phyloP scores from a whole-genome alignment of 331 rosid genomes.

The Quercus tomentella region DNA sequence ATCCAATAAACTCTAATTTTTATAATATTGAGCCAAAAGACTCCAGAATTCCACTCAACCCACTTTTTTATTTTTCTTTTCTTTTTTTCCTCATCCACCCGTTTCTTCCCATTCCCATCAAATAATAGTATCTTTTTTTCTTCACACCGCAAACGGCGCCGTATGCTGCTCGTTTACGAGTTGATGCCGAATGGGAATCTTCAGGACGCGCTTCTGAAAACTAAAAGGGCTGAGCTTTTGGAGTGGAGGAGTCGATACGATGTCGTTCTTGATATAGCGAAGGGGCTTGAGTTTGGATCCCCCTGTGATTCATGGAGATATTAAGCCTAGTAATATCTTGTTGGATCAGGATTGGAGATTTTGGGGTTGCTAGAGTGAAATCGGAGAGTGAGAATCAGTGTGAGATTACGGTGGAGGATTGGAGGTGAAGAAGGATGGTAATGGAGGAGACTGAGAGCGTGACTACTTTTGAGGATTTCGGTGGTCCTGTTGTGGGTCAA shows the following conservation, averaged over 20 bases:
- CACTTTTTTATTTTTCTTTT: too few relatives aligned
- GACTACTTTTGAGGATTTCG: too few relatives aligned
- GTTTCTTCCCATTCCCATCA: too few relatives aligned
- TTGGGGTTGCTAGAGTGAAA: conserved; percentile 78
- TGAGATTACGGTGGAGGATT: conserved; percentile 28
- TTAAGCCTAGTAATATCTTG: conserved; percentile 84
- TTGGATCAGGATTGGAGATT: conserved; percentile 71
- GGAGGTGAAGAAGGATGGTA: conserved; percentile 29
- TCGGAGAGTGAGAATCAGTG: conserved; percentile 43
- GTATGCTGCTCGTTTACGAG: too few relatives aligned
- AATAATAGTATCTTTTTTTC: too few relatives aligned
- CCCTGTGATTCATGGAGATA: conserved; percentile 80
- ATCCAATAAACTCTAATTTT: too few relatives aligned
- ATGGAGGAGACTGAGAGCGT: conserved; percentile 72
- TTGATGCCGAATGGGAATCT: too few relatives aligned
- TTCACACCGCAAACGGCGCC: too few relatives aligned
- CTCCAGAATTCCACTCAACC: too few relatives aligned
- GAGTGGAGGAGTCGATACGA: conserved; percentile 62
- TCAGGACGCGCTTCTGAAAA: conserved; percentile 49
- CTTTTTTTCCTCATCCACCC: too few relatives aligned
- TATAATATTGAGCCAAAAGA: too few relatives aligned
- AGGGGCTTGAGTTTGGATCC: conserved; percentile 65
- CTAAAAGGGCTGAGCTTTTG: conserved; percentile 62
- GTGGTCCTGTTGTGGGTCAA: too few relatives aligned
- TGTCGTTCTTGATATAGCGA: conserved; percentile 52